Evolutionary conservation across 1,284 basidiomycete genomes (phyloP).

Genomic region (Cutaneotrichosporon sp.): DNA sequence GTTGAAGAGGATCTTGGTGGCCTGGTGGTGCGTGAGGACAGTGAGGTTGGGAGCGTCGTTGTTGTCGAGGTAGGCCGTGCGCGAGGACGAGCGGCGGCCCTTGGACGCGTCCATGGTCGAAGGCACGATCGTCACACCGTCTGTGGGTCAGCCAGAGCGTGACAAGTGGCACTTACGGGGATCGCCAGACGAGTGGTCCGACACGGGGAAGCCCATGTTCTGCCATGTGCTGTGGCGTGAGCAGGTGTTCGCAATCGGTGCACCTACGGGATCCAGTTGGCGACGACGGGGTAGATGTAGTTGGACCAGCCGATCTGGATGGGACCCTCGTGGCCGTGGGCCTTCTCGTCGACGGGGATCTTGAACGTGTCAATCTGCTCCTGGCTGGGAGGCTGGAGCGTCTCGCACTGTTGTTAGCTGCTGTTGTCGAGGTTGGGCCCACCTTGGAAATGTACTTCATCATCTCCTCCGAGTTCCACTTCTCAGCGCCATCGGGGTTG

Average conservation of each 20-base stretch:
- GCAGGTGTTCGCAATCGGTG: not conserved
- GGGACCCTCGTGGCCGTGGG: constrained; percentile 53
- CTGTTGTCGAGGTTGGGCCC: not conserved
- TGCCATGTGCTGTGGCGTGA: constrained; percentile 33
- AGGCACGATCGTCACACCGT: constrained; percentile 53
- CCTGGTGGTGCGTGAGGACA: constrained; percentile 56
- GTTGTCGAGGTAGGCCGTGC: constrained; percentile 61
- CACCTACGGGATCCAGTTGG: constrained; percentile 53
- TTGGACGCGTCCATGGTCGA: constrained; percentile 62
- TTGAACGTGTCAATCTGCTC: constrained; percentile 28
- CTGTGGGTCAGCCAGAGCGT: not conserved
- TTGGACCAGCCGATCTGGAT: constrained; percentile 48
- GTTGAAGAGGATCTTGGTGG: constrained; percentile 61
- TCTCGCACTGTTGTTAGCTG: constrained; percentile 29
- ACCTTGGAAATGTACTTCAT: constrained; percentile 31
- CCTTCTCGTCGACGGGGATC: constrained; percentile 46
- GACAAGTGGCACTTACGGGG: constrained; percentile 8
- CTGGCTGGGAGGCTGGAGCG: constrained; percentile 45
- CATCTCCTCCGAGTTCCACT: constrained; percentile 46
- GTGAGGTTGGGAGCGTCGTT: constrained; percentile 59
- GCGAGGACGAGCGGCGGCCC: constrained; percentile 62
- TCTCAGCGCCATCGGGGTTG: constrained; percentile 38
- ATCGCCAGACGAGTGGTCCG: constrained; percentile 39
- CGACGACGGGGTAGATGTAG: constrained; percentile 53
- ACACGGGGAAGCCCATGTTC: constrained; percentile 52